A percentile compares a stretch with the other conserved stretches of the same genome.
phyloP scores from a whole-genome alignment of 139 green algal species.

The Axilococcus clingmanii region DNA sequence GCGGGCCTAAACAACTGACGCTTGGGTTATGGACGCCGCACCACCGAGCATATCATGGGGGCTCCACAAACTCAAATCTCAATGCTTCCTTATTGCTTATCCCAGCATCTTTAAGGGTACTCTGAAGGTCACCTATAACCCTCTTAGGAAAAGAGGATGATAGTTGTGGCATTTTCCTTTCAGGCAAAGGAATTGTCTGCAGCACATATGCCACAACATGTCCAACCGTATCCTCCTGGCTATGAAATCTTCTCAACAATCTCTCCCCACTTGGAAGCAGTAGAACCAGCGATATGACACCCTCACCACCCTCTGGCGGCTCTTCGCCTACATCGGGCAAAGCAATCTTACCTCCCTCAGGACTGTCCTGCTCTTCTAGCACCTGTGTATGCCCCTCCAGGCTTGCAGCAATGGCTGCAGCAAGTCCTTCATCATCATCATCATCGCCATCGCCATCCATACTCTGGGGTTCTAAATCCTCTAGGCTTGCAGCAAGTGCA shows the following conservation, averaged over 20 bases:
- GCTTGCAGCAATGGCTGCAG: conserved; percentile 50
- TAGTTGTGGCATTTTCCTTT: conserved; percentile 8
- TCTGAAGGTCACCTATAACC: no score
- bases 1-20: no score
- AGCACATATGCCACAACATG: conserved; percentile 19
- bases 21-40: no score
- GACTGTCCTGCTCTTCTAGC: no score
- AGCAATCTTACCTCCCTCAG: not conserved
- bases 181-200: no score
- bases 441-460: not conserved
- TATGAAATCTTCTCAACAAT: conserved; percentile 14
- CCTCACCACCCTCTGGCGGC: conserved; percentile 9
- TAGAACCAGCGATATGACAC: conserved; percentile 20
- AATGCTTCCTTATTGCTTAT: no score
- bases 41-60: no score
- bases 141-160: conserved; percentile 5
- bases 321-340: conserved; percentile 11
- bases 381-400: conserved; percentile 27
- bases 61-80: no score
- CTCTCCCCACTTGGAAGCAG: conserved; percentile 18
- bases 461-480: no score
- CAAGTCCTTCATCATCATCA: conserved; percentile 45
- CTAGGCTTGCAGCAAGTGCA: conserved; percentile 1
- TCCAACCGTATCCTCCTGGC: conserved; percentile 7
- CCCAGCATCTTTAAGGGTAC: no score